Evolutionary conservation across 2,329 filamentous ascomycete genomes (phyloP), one percentile per base, ranked within the genome.

Genomic region (Mariannaea sp.): DNA sequence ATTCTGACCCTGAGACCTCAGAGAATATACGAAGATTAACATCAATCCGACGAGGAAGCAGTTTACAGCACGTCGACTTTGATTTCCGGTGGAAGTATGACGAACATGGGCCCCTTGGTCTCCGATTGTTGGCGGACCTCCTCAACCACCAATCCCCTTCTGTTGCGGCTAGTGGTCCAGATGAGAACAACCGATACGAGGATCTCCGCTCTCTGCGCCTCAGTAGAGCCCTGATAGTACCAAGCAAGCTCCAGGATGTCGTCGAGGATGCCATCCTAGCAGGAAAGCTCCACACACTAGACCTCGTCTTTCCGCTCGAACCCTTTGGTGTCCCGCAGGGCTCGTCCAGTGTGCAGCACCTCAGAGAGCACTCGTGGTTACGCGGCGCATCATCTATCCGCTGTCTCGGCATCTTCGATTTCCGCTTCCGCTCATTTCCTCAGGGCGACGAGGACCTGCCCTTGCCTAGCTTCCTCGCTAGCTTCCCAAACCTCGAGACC

Each of bases 401-500:
- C 32, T 66, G 62, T 27, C 62, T 76, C 2, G 71, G 71, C 4
- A 39, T 75, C 22, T 71, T 66, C 33, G 53, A 68, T 24, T 75
- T 76, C 41, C 59, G 64, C 26, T 74, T 75, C 55, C 60, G 58
- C 39, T 43, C 54, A 3, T 64, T 65, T n/a, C 66, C 70, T 4
- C 57, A 48, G 16, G 63, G 59, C 13, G 62, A 70, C 8, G 55
- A 65, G 0, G 66, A 73, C 8, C 36, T 69, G 13, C 68, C 70
- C 1, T 54, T 75, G 12, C 67, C 69, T 2, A 55, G 53, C 4
- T 74, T 75, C 53, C 62, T 75, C 8, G 68, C 65, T 5, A 71
- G 55, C 30, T 72, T 75, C 36, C 72, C 72, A 1, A 69, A 69
- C 20, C 65, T 75, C 7, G 69, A 75, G 51, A 64, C 62, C 7